These are phyloP conservation scores for Pleurotus sapidus DNA, from an alignment of 768 basidiomycete genomes.

Conservation along the genomic window DNA sequence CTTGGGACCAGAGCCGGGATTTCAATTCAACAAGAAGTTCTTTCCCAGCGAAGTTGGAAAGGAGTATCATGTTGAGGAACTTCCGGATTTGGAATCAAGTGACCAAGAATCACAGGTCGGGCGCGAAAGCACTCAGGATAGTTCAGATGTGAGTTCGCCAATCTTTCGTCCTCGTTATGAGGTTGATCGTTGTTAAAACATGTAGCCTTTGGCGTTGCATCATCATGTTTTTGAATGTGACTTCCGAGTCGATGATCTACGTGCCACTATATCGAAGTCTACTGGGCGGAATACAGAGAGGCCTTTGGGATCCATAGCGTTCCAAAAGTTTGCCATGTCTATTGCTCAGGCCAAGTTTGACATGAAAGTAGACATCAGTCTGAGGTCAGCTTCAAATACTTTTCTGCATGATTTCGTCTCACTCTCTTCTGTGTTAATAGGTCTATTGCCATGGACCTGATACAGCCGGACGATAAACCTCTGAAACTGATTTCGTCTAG, in stretches of 20 bases:
- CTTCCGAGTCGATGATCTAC: slow-evolving; percentile 83
- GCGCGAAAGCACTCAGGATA: neutral
- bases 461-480: slow-evolving; percentile 50
- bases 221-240: slow-evolving; percentile 77
- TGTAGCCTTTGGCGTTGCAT: slow-evolving; percentile 37
- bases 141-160: slow-evolving; percentile 13
- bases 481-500: slow-evolving; percentile 68
- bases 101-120: slow-evolving; percentile 16
- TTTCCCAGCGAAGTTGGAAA: slow-evolving; percentile 26
- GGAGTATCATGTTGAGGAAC: slow-evolving; percentile 72
- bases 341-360: slow-evolving; percentile 80
- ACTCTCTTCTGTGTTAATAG: slow-evolving; percentile 31
- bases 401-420: neutral
- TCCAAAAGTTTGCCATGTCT: slow-evolving; percentile 74
- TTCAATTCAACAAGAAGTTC: slow-evolving; percentile 34
- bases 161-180: neutral
- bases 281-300: slow-evolving; percentile 60
- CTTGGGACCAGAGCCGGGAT: slow-evolving; percentile 27
- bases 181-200: neutral
- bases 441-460: slow-evolving; percentile 73
- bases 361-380: slow-evolving; percentile 80
- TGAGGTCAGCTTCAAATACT: slow-evolving; percentile 48
- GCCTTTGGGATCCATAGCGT: slow-evolving; percentile 71
- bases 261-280: slow-evolving; percentile 77
- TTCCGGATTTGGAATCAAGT: slow-evolving; percentile 38